Evolutionary conservation across 192 early-diverging fungal genomes (phyloP), one percentile per base, ranked within the genome.

Genomic region (Umbelopsis sp.): DNA sequence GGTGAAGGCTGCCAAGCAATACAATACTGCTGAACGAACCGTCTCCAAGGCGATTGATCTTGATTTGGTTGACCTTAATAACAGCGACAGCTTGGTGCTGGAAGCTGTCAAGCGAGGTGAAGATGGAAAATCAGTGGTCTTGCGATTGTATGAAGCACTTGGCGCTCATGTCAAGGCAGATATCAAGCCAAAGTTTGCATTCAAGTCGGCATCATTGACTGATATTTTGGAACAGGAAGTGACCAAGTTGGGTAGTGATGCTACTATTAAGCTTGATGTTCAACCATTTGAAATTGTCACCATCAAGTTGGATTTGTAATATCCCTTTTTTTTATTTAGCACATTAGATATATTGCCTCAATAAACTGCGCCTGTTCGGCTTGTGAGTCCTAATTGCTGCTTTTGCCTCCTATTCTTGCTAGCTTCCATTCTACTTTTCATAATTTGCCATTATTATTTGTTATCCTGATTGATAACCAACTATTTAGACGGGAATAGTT

Each of bases 1-100:
- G 1, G 94, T 96, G 16, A 86, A 85, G 47, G 88, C 87, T 70
- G 95, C 91, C 0, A 94, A 94, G 65, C 86, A 93, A 79, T 96
- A 93, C 80, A 97, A 97, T 75, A 85, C 90, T 24, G 92, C 91
- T 10, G 65, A 45, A 82, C 82, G 83, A 51, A 51, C 49, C 49
- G 20, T 76, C n/a, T 66, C 69, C 25, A 67, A 56, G 54, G 25
- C 65, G 51, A 38, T 31, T 25, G 34, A 72, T 17, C 47, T 29
- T 25, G 21, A 41, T 70, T 50, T 50, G n/a, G 68, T 31, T 51
- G 50, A 52, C 51, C 51, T 51, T 51, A 51, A 51, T 20, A 20
- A 51, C 49, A 51, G 49, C 49, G 49, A 20, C 21, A 51, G 49
- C 21, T 4, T 51, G 49, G 49, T 51, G 49, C 49, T 51, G 49